phyloP scores from a whole-genome alignment of 2,329 filamentous ascomycete genomes.

The Didymella pinodella region DNA sequence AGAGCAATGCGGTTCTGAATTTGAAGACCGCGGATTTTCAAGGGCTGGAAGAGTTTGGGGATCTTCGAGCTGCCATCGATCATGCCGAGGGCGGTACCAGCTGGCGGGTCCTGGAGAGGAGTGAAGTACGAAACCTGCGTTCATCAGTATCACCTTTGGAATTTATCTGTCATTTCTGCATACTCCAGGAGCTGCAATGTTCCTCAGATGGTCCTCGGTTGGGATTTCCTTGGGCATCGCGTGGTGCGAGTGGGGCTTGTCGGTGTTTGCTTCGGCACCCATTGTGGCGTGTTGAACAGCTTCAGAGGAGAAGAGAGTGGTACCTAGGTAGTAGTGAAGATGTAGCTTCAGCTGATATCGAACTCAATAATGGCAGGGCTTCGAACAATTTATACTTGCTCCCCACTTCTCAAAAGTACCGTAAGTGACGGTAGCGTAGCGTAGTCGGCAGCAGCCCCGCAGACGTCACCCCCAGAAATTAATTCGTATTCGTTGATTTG shows the following conservation, averaged over 20 bases:
- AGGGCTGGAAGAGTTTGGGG: slow-evolving; percentile 66
- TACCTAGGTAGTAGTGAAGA: background rate
- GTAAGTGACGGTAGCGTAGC: slow-evolving; percentile 29
- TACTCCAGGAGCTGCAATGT: slow-evolving; percentile 55
- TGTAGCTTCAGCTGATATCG: slow-evolving; percentile 9
- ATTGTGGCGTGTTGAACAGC: slow-evolving; percentile 23
- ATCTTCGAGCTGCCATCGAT: slow-evolving; percentile 60
- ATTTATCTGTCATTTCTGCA: slow-evolving; percentile 8
- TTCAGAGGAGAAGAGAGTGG: background rate
- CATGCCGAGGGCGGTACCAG: slow-evolving; percentile 56
- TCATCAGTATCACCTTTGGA: slow-evolving; percentile 16
- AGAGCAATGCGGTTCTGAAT: slow-evolving; percentile 73
- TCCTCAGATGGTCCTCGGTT: slow-evolving; percentile 49
- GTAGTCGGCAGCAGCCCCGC: slow-evolving; percentile 16
- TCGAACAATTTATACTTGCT: slow-evolving; percentile 34
- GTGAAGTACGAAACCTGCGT: slow-evolving; percentile 57
- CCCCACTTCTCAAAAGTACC: slow-evolving; percentile 29
- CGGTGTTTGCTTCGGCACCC: slow-evolving; percentile 33
- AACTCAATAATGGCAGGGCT: slow-evolving; percentile 9
- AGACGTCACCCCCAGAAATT: slow-evolving; percentile 11
- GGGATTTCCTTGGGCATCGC: slow-evolving; percentile 41
- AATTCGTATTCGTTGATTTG: slow-evolving; percentile 15
- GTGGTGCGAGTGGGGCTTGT: slow-evolving; percentile 44
- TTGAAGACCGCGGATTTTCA: slow-evolving; percentile 65
- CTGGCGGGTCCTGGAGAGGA: slow-evolving; percentile 55